Base-by-base conservation (phyloP, 176 grass and related monocot genomes). In the Triticum urartu region DNA sequence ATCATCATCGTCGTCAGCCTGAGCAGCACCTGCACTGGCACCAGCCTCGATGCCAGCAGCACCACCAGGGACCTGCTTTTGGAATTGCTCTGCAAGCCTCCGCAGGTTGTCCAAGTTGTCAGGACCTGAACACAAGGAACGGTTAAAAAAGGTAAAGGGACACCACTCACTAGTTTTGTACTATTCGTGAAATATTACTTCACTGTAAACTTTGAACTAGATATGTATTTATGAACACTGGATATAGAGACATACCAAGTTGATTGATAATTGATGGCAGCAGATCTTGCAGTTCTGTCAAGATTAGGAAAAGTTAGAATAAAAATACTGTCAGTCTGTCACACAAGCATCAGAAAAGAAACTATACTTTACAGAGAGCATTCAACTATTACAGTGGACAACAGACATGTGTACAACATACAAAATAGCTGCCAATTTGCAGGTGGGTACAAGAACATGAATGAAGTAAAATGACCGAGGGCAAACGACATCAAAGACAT, bases 251-350 rank as follows among this genome's bases (percentile, higher is more conserved):
- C 90, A 28, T 92, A 99, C 97, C 97, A 77, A 99, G 92, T 89
- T 99, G 97, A 56, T 96, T 99, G 85, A 99, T 96, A 80, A 99
- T 96, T 1, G 97, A 89, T 26, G 97, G 94, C 33, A 99, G 89
- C 80, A 99, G 36, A 95, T 99, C 94, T 84, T 99, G 97, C 56
- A 99, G 92, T 61, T 92, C 97, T 99, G 97, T 71, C 6, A 35
- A 77, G 69, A 80, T 25, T 70, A 26, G 26, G 58, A 75, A 48
- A 47, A 56, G 11, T 7, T 26, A 60, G 47, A 4, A 45, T 76
- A 78, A 80, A 40, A 80, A 90, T 47, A 34, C 30, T 66, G 32
- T 38, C 36, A 38, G 36, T 38, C 36, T 38, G 36, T 25, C 30
- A 59, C 20, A 61, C 34, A 54, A 80, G 35, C 38, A 59, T 59